Percentiles rank a stretch among this genome's conserved stretches.
Conservation (phyloP, 768 basidiomycete genomes). For the Leccinellum albellum region DNA sequence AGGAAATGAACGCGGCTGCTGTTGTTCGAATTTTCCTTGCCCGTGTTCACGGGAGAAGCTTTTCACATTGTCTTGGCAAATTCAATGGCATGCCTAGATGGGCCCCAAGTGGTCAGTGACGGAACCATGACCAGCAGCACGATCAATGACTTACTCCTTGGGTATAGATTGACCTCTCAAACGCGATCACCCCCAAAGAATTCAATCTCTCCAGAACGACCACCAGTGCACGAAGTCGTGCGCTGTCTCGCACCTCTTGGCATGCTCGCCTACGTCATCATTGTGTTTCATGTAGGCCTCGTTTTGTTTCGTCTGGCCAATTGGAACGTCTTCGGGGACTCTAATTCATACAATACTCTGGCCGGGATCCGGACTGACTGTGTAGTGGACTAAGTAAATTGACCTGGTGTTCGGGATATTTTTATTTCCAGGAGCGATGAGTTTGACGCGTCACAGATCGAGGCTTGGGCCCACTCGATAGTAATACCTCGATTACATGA, state of each 20-base stretch:
- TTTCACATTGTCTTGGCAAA: conserved; percentile 1
- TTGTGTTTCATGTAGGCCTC: conserved; percentile 3
- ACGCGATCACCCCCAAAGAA: conserved; percentile 2
- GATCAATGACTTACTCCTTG: conserved; percentile 13
- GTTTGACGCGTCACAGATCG: not conserved
- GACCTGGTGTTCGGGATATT: not conserved
- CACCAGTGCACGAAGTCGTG: conserved; percentile 9
- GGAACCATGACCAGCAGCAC: not conserved
- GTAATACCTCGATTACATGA: no score
- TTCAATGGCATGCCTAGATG: not conserved
- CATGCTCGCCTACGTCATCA: conserved; percentile 6
- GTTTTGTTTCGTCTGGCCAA: not conserved
- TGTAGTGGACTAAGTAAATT: no score
- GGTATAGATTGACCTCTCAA: conserved; percentile 8
- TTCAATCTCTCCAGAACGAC: conserved; percentile 14
- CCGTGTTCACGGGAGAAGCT: conserved; percentile 2
- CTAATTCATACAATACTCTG: no score
- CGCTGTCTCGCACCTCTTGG: conserved; percentile 15
- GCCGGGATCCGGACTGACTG: no score
- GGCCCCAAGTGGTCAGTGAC: no score
- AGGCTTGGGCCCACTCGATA: not conserved
- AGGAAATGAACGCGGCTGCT: not conserved
- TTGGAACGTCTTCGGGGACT: not conserved
- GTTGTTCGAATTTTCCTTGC: conserved; percentile 10
- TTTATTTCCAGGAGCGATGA: not conserved